Conservation (phyloP, 805 yeast species). For the Zygotorulaspora danielsina region DNA sequence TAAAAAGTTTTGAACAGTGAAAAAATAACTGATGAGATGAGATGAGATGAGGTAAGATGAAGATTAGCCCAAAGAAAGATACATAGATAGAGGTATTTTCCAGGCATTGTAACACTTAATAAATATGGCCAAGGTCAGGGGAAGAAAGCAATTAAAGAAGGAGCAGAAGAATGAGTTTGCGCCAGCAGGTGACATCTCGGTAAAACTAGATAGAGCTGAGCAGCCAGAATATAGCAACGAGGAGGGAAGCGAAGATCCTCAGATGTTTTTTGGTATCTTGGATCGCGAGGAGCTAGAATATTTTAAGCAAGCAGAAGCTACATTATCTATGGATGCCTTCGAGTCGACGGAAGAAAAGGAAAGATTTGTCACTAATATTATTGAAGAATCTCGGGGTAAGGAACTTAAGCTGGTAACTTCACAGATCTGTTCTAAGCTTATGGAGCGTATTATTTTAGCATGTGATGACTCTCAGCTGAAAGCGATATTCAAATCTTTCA, state of each 20-base stretch:
- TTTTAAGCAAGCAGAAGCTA: conserved; percentile 88
- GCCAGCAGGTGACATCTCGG: conserved; percentile 16
- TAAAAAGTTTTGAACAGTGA: conserved; percentile 9
- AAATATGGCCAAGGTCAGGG: conserved; percentile 37
- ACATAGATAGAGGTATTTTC: neutral
- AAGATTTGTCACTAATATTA: conserved; percentile 69
- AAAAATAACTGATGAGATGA: conserved; percentile 14
- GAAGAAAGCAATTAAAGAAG: conserved; percentile 39
- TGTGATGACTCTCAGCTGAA: conserved; percentile 65
- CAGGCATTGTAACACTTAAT: neutral
- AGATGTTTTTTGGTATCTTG: conserved; percentile 77
- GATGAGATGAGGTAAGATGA: conserved; percentile 15
- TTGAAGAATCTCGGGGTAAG: conserved; percentile 83
- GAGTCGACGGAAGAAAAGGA: conserved; percentile 65
- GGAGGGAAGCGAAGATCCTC: conserved; percentile 15
- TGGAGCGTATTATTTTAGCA: conserved; percentile 76
- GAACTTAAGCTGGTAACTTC: conserved; percentile 90
- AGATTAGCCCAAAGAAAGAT: neutral
- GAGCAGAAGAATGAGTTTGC: conserved; percentile 25
- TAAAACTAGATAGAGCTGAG: conserved; percentile 4
- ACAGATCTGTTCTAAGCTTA: conserved; percentile 87
- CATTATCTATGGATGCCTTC: conserved; percentile 75
- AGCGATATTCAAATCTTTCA: conserved; percentile 59
- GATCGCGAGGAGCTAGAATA: conserved; percentile 83
- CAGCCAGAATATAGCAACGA: conserved; percentile 10